Evolutionary conservation across 2,329 filamentous ascomycete genomes (phyloP).

Genomic region (Pseudogymnoascus sp.): DNA sequence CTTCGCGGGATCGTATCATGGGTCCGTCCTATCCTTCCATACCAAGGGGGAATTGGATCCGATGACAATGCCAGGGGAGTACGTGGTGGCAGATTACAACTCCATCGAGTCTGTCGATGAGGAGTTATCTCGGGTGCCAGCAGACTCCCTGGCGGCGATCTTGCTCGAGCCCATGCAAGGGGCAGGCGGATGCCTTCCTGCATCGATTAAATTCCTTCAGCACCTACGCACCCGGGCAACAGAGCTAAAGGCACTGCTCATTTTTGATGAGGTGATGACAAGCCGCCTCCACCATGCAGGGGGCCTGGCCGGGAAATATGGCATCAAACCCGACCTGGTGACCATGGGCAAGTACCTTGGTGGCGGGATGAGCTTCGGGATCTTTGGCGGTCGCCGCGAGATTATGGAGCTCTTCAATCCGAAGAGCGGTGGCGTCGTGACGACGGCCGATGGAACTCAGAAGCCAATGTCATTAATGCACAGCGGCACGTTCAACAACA

Average conservation of each 20-base stretch:
- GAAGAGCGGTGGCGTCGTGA: conserved; percentile 31
- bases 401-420: conserved; percentile 53
- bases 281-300: conserved; percentile 40
- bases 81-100: conserved; percentile 53
- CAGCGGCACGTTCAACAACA: conserved; percentile 63
- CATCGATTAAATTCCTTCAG: conserved; percentile 19
- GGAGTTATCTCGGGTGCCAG: conserved; percentile 31
- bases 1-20: conserved; percentile 23
- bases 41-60: conserved; percentile 36
- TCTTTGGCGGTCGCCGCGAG: conserved; percentile 52
- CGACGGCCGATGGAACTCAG: not conserved
- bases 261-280: conserved; percentile 67
- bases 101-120: conserved; percentile 40
- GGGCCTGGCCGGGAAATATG: conserved; percentile 39
- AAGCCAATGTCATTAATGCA: conserved; percentile 32
- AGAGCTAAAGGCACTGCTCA: conserved; percentile 45
- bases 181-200: conserved; percentile 49
- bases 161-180: conserved; percentile 61
- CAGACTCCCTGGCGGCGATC: conserved; percentile 40
- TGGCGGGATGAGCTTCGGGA: conserved; percentile 58
- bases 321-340: conserved; percentile 50
- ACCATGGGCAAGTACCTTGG: conserved; percentile 61
- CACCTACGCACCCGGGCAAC: conserved; percentile 17
- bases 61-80: conserved; percentile 19
- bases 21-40: conserved; percentile 33